Evolutionary conservation across 371 early-diverging fungal species (phyloP).

Genomic region (Mucor piriformis): DNA sequence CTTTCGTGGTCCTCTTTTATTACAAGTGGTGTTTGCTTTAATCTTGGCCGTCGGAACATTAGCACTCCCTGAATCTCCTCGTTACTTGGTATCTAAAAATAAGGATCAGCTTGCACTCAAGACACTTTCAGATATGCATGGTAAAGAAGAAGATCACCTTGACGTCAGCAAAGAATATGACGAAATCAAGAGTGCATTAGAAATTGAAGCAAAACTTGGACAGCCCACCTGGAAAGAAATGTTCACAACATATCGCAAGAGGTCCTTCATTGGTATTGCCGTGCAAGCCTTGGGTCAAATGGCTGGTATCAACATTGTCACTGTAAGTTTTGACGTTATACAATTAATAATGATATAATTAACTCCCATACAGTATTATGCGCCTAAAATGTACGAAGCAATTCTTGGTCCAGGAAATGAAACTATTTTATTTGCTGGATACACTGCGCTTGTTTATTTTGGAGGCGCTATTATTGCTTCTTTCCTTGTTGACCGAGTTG

Average conservation of each 20-base stretch:
- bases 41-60: slow-evolving; percentile 48
- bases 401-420: slow-evolving; percentile 41
- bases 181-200: slow-evolving; percentile 70
- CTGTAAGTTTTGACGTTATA: slow-evolving; percentile 27
- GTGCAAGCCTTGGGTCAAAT: slow-evolving; percentile 68
- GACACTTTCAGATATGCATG: slow-evolving; percentile 75
- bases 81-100: slow-evolving; percentile 50
- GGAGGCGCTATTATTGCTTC: slow-evolving; percentile 35
- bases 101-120: slow-evolving; percentile 56
- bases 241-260: slow-evolving; percentile 50
- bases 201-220: slow-evolving; percentile 68
- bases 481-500: slow-evolving; percentile 37
- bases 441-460: slow-evolving; percentile 45
- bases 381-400: slow-evolving; percentile 67
- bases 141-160: slow-evolving; percentile 48
- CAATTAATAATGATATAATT: neutral
- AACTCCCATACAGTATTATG: slow-evolving; percentile 53
- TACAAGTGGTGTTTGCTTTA: slow-evolving; percentile 50
- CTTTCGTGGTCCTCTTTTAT: slow-evolving; percentile 47
- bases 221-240: slow-evolving; percentile 75
- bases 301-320: slow-evolving; percentile 73
- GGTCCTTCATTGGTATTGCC: slow-evolving; percentile 66
- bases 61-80: slow-evolving; percentile 57
- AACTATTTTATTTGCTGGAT: slow-evolving; percentile 42
- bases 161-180: slow-evolving; percentile 70